These are phyloP conservation scores for Zygoascus tannicola DNA, from an alignment of 805 yeast species.

Conservation along the genomic window DNA sequence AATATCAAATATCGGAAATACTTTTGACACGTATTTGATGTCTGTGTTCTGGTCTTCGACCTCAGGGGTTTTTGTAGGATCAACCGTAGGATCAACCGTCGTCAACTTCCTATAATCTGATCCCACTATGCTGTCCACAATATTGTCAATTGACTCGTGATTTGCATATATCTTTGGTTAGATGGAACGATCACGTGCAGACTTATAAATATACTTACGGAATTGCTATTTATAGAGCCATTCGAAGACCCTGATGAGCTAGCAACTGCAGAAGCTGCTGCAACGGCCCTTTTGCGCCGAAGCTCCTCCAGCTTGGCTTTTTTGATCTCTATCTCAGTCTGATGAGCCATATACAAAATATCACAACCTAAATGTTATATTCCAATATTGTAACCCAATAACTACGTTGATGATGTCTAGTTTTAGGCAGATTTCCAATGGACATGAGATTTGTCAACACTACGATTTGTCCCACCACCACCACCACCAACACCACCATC, in stretches of 20 bases:
- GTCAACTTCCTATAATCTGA: neutral
- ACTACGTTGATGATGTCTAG: too few species aligned
- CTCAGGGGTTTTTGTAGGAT: neutral
- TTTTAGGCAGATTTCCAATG: too few species aligned
- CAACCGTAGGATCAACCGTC: too few species aligned
- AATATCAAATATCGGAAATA: constrained; percentile 7
- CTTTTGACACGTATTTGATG: constrained; percentile 1
- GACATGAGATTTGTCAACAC: too few species aligned
- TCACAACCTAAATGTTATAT: too few species aligned
- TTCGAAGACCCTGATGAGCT: neutral
- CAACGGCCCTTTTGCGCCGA: constrained; percentile 23
- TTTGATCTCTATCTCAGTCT: constrained; percentile 45
- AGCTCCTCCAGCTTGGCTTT: constrained; percentile 42
- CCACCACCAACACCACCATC: too few species aligned
- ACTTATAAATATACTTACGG: too few species aligned
- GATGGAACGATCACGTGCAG: too few species aligned
- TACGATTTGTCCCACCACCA: too few species aligned
- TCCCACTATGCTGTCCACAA: neutral
- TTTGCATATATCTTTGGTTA: neutral
- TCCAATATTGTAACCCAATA: too few species aligned
- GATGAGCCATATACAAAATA: constrained; percentile 26
- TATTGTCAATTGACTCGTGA: neutral
- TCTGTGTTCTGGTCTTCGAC: too few species aligned
- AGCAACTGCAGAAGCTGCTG: neutral
- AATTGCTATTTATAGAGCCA: neutral